phyloP scores from a whole-genome alignment of 2,329 filamentous ascomycete species.

The Diplodia scrobiculata region DNA sequence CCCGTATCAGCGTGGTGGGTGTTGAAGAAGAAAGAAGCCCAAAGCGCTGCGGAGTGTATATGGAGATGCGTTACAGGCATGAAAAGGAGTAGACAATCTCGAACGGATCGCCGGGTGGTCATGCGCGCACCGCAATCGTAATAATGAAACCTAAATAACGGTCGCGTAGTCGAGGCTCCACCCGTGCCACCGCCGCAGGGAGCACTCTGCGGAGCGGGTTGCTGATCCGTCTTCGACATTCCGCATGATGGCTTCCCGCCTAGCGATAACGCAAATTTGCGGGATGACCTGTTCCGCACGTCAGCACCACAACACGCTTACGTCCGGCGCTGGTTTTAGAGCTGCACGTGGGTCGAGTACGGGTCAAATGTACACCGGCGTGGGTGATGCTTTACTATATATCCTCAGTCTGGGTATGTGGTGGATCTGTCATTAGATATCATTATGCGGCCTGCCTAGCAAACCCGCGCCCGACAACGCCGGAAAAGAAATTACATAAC shows the following conservation, averaged over 20 bases:
- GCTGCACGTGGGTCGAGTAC: not conserved
- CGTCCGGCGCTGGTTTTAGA: conserved; percentile 5
- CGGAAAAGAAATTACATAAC: conserved; percentile 50
- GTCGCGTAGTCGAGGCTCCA: conserved; percentile 2
- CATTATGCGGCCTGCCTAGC: conserved; percentile 27
- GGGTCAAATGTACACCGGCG: conserved; percentile 1
- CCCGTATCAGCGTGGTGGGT: conserved; percentile 9
- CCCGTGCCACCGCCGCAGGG: conserved; percentile 1
- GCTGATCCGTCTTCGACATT: conserved; percentile 7
- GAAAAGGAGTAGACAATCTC: conserved; percentile 27
- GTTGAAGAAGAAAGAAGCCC: conserved; percentile 8
- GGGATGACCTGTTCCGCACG: conserved; percentile 12
- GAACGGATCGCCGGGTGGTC: conserved; percentile 13
- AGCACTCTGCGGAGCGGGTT: not conserved
- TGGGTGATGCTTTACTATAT: conserved; percentile 22
- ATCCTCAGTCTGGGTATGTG: conserved; percentile 29
- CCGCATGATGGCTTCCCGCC: conserved; percentile 6
- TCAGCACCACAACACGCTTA: not conserved
- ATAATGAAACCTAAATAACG: conserved; percentile 24
- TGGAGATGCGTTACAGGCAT: conserved; percentile 7
- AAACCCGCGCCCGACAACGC: conserved; percentile 23
- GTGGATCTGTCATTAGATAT: conserved; percentile 29
- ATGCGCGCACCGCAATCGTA: not conserved
- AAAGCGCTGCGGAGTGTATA: conserved; percentile 25
- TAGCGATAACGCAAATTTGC: conserved; percentile 7